phyloP scores from a whole-genome alignment of 257 asterid species.

The Fraxinus quadrangulata region DNA sequence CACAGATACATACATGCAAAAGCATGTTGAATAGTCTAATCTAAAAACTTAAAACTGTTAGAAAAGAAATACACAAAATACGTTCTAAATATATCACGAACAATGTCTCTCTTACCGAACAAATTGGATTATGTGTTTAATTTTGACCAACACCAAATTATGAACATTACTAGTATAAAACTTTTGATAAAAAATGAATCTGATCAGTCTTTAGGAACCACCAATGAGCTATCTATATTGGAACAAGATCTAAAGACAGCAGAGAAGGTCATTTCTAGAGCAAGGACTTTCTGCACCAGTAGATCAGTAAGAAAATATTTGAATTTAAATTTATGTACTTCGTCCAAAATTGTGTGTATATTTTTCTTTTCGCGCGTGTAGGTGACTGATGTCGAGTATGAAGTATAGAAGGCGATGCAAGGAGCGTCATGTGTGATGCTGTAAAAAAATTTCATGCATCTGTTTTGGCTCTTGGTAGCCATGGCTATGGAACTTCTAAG shows the following conservation, averaged over 20 bases:
- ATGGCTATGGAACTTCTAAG: slow-evolving; percentile 38
- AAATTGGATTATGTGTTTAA: too few relatives aligned
- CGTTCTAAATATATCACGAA: too few relatives aligned
- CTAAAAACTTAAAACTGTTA: too few relatives aligned
- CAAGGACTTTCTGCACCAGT: slow-evolving; percentile 29
- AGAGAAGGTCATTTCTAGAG: slow-evolving; percentile 23
- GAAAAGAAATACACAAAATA: too few relatives aligned
- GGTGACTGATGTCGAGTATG: slow-evolving; percentile 21
- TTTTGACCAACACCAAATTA: too few relatives aligned
- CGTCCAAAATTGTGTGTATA: neutral
- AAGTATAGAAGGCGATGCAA: slow-evolving; percentile 40
- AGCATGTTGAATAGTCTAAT: too few relatives aligned
- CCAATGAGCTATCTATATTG: slow-evolving; percentile 28
- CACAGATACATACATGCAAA: neutral
- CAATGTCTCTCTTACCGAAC: too few relatives aligned
- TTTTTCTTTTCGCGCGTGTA: neutral
- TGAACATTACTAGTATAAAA: too few relatives aligned
- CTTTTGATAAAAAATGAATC: too few relatives aligned
- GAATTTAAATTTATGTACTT: neutral
- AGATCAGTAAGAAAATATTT: slow-evolving; percentile 18
- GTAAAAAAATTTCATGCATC: slow-evolving; percentile 35
- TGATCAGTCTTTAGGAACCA: slow-evolving; percentile 18
- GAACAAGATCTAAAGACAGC: slow-evolving; percentile 35
- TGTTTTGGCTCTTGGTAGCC: slow-evolving; percentile 46
- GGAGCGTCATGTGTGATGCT: slow-evolving; percentile 30